phyloP scores from a whole-genome alignment of 2,329 filamentous ascomycete genomes.

The Aureobasidium lini region DNA sequence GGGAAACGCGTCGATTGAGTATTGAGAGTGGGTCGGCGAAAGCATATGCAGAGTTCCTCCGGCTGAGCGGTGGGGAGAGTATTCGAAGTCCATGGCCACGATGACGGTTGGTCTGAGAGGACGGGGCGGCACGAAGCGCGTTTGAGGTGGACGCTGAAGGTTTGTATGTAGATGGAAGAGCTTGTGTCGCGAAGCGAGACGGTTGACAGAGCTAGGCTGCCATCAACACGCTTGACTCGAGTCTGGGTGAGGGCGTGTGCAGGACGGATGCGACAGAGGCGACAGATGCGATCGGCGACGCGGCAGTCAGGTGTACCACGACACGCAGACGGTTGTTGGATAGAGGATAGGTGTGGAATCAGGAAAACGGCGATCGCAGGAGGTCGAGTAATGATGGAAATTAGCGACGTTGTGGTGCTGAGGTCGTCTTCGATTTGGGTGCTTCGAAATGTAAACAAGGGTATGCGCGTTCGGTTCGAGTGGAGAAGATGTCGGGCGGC shows the following conservation, averaged over 20 bases:
- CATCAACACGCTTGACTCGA: slow-evolving; percentile 9
- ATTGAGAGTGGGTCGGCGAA: slow-evolving; percentile 57
- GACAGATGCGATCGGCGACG: slow-evolving; percentile 4
- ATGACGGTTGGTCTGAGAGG: neutral
- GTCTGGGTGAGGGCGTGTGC: neutral
- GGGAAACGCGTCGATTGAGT: slow-evolving; percentile 74
- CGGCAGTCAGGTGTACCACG: slow-evolving; percentile 6
- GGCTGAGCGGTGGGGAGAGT: slow-evolving; percentile 42
- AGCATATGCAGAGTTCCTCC: slow-evolving; percentile 79
- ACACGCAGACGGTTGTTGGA: neutral
- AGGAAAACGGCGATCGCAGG: slow-evolving; percentile 10
- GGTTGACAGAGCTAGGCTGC: slow-evolving; percentile 8
- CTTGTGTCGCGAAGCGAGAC: slow-evolving; percentile 12
- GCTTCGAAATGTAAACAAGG: slow-evolving; percentile 10
- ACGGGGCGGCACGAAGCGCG: neutral
- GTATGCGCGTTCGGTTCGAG: neutral
- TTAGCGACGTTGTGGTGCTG: slow-evolving; percentile 6
- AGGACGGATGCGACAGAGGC: slow-evolving; percentile 8
- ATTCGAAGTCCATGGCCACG: slow-evolving; percentile 40
- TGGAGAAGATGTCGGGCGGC: neutral
- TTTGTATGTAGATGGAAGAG: neutral
- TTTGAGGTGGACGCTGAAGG: neutral
- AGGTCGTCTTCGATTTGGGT: neutral
- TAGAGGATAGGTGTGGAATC: neutral
- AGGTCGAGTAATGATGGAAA: slow-evolving; percentile 3